Percentiles rank a stretch among this genome's conserved stretches.
These are phyloP conservation scores for Neocucurbitaria cava DNA, from an alignment of 2,329 filamentous ascomycete genomes.

Conservation along the genomic window DNA sequence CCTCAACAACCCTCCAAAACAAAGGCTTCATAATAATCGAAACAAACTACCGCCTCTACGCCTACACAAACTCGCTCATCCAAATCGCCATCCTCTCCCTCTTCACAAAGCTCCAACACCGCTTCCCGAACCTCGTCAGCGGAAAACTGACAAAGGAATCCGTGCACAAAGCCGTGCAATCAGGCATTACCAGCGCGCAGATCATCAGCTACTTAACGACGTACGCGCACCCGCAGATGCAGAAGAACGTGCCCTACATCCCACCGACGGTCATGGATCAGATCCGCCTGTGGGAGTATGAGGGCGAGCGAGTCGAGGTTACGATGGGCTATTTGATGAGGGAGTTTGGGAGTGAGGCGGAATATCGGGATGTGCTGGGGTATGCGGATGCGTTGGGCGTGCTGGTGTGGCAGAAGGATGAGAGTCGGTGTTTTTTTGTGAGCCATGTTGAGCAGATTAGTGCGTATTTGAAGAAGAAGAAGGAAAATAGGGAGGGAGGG, in stretches of 20 bases:
- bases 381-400: conserved; percentile 93
- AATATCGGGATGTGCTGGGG: conserved; percentile 73
- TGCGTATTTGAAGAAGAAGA: conserved; percentile 71
- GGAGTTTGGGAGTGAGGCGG: conserved; percentile 76
- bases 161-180: conserved; percentile 83
- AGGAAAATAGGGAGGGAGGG: conserved; percentile 19
- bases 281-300: conserved; percentile 96
- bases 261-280: conserved; percentile 97
- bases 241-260: conserved; percentile 76
- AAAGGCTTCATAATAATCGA: conserved; percentile 93
- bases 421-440: conserved; percentile 86
- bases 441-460: conserved; percentile 88
- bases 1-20: too few species aligned
- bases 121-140: conserved; percentile 92
- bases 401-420: conserved; percentile 83
- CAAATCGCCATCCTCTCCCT: conserved; percentile 94
- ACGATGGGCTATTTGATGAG: conserved; percentile 86
- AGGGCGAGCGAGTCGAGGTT: conserved; percentile 91
- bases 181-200: conserved; percentile 93
- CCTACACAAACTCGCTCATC: conserved; percentile 91
- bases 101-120: conserved; percentile 85
- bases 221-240: conserved; percentile 95
- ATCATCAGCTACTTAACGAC: conserved; percentile 92
- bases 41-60: conserved; percentile 97
- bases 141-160: conserved; percentile 90